Base-by-base conservation (phyloP, 225 moss, liverwort and hornwort genomes). In the Sphagnum tenellum region DNA sequence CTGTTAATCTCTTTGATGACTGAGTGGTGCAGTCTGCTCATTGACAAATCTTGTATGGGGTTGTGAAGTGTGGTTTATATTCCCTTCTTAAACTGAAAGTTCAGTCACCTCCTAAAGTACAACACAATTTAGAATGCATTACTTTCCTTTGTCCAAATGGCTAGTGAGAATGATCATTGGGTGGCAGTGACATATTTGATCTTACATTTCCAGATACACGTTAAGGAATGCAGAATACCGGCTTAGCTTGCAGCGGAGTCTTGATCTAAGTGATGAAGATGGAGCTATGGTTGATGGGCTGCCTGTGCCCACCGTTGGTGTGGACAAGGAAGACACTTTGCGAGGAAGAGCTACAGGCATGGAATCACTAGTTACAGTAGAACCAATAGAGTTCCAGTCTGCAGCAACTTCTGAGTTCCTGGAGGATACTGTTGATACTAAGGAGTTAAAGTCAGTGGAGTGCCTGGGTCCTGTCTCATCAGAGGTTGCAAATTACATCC, bases 211-310 rank as follows among this genome's bases (percentile, higher is more conserved):
- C 83, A 83, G 83, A 54, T 83, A 83, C 52, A 83, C 79, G 4
- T 67, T 83, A 60, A 73, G 79, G 44, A 83, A 83, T 75, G 83
- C 83, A 52, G 83, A 83, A 67, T 83, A 83, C 67, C 76, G 79
- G 8, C 79, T 83, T 66, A 74, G 71, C 70, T 70, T 83, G 55
- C 77, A 83, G 13, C 73, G 79, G 56, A 83, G 65, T 61, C 70
- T 83, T 63, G 79, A 83, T 63, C 70, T 74, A 6, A 12, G 58
- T 46, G 69, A 67, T 51, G 79, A 79, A 3, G 71, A 66, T 45
- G 44, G 12, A 5, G 29, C 29, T 29, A 50, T 46, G 51, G 50
- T 64, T 57, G 11, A 12, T 50, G 67, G 73, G 63, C 55, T 55
- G 5, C 47, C 48, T 0, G 61, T 49, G 14, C 64, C 45, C 13